These are phyloP conservation scores for Peniophora sp. DNA, from an alignment of 1,284 basidiomycete species.

Conservation along the genomic window DNA sequence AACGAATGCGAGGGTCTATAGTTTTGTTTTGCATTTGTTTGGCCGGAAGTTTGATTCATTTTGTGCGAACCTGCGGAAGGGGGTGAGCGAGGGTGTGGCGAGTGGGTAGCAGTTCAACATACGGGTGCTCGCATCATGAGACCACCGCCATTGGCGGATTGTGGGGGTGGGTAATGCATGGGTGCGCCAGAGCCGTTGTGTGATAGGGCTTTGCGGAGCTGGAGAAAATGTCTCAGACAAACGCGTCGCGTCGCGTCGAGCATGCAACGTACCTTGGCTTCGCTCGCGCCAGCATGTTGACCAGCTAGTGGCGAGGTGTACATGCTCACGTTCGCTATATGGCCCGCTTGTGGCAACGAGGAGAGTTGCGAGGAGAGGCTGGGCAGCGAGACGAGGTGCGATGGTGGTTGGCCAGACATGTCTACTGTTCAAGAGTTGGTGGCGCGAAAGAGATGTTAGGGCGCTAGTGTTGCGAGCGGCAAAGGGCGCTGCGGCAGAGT, in stretches of 20 bases:
- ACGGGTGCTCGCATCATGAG: slow-evolving; percentile 31
- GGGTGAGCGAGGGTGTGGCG: slow-evolving; percentile 3
- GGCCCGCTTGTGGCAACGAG: slow-evolving; percentile 60
- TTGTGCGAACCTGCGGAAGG: slow-evolving; percentile 11
- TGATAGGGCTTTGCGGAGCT: slow-evolving; percentile 14
- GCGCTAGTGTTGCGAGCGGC: slow-evolving; percentile 15
- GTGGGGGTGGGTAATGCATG: slow-evolving; percentile 10
- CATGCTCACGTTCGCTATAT: slow-evolving; percentile 51
- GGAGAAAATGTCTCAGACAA: neutral
- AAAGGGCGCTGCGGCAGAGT: slow-evolving; percentile 3
- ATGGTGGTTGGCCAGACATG: slow-evolving; percentile 23
- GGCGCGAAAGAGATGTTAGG: slow-evolving; percentile 4
- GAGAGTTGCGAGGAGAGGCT: slow-evolving; percentile 60
- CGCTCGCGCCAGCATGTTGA: slow-evolving; percentile 56
- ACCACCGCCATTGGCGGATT: slow-evolving; percentile 17
- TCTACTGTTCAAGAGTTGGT: slow-evolving; percentile 14
- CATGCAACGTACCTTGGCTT: slow-evolving; percentile 52
- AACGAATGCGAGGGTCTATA: slow-evolving; percentile 1
- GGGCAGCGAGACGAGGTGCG: slow-evolving; percentile 59
- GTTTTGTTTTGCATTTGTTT: neutral
- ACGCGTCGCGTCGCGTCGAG: no score
- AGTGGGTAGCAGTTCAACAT: slow-evolving; percentile 13
- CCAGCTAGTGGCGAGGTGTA: slow-evolving; percentile 65
- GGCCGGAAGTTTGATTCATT: slow-evolving; percentile 6
- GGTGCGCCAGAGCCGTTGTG: slow-evolving; percentile 7